Percentiles rank a stretch among this genome's conserved stretches.
phyloP scores from a whole-genome alignment of 2,329 filamentous ascomycete species.

The Fusarium metavorans region DNA sequence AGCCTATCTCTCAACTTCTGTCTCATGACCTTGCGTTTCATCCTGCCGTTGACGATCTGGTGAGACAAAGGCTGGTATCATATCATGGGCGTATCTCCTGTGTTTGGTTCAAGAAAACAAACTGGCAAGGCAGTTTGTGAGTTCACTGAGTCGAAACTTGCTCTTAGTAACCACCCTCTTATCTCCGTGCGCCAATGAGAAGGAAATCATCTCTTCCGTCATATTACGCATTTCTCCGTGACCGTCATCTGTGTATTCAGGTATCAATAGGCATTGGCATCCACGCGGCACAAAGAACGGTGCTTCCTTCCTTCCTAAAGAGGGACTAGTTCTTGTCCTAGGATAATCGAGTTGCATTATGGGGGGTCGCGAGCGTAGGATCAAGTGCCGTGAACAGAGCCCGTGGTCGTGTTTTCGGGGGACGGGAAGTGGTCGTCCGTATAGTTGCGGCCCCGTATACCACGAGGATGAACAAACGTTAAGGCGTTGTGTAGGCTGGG shows the following conservation, averaged over 20 bases:
- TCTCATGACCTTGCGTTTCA: not conserved
- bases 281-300: not conserved
- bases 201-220: not conserved
- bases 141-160: not conserved
- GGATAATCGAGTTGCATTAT: not conserved
- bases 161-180: not conserved
- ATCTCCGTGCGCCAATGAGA: not conserved
- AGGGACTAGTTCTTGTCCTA: not conserved
- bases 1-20: not conserved
- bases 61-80: not conserved
- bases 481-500: not conserved
- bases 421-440: not conserved
- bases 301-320: not conserved
- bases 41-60: not conserved
- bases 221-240: not conserved
- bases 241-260: not conserved
- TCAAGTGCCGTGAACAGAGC: not conserved
- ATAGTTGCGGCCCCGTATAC: not conserved
- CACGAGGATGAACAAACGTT: not conserved
- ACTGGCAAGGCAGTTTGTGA: not conserved
- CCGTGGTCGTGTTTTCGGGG: not conserved
- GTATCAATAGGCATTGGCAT: not conserved
- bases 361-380: not conserved
- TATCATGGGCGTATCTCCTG: not conserved
- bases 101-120: not conserved